Evolutionary conservation across 805 yeast species (phyloP), one percentile per base, ranked within the genome.

Genomic region (Starmerella stellata): DNA sequence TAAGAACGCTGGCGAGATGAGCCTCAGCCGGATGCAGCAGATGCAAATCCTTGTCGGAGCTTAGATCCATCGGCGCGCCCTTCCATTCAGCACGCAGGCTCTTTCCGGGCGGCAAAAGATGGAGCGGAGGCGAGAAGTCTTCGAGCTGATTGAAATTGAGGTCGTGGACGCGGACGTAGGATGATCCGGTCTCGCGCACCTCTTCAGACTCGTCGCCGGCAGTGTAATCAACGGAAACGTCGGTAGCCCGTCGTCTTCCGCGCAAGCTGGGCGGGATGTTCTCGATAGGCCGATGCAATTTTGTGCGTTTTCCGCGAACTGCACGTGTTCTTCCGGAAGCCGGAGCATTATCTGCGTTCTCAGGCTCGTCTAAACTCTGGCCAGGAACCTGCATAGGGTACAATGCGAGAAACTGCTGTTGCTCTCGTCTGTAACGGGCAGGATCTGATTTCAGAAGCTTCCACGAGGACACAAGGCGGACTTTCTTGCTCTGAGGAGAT

Each of bases 61-160:
- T 65, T 40, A 87, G 67, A 57, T 80, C 92, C 95, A 87, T 83
- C 28, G 95, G 93, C 51, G 83, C 93, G 9, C 96, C 98, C 62
- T 85, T 87, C 98, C 98, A 87, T 57, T 87, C 96, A 27, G 92
- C 79, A 54, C 77, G 77, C 49, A 85, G 65, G 47, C 81, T 74
- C 60, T 77, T 74, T 40, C 68, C 62, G 51, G 71, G 50, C 4
- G 93, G 92, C 44, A 85, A 63, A 1, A 78, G 65, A 2, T 64
- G 51, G 13, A 71, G 48, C 16, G 78, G 65, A 3, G 95, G 95
- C n/a, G 81, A 73, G 58, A 66, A 82, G 57, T 83, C 94, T 28
- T 83, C 83, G 40, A 85, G 45, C 43, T 58, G 56, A 20, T 50
- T 47, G 35, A 44, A 38, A 33, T 51, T 53, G 30, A 58, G 47